These are phyloP conservation scores for Choiromyces venosus DNA, from an alignment of 495 filamentous ascomycete species.

Conservation along the genomic window DNA sequence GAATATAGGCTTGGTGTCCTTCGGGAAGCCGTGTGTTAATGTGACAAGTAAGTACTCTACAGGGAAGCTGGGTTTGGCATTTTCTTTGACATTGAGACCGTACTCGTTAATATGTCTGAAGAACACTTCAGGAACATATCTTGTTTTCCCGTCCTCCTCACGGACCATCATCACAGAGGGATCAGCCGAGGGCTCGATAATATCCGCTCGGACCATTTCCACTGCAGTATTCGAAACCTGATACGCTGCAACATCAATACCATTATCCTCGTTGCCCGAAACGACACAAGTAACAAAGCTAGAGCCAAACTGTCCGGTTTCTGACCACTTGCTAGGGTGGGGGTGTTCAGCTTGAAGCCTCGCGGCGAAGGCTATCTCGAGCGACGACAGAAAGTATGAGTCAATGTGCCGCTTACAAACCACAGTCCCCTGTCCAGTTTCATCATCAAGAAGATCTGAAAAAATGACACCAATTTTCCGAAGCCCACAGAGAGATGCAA, in stretches of 20 bases:
- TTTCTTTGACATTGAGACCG: constrained; percentile 90
- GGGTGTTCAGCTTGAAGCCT: constrained; percentile 81
- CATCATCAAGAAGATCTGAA: constrained; percentile 84
- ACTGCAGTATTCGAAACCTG: constrained; percentile 92
- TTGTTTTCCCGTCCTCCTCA: constrained; percentile 74
- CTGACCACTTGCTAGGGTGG: constrained; percentile 93
- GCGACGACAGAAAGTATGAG: constrained; percentile 86
- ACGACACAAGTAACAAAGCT: constrained; percentile 96
- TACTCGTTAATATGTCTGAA: constrained; percentile 95
- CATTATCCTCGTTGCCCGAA: constrained; percentile 81
- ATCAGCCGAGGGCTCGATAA: constrained; percentile 90
- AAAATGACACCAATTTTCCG: constrained; percentile 91
- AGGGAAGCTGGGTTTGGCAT: constrained; percentile 91
- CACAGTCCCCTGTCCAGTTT: constrained; percentile 70
- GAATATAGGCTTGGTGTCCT: constrained; percentile 67
- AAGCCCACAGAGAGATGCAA: constrained; percentile 79
- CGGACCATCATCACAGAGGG: constrained; percentile 91
- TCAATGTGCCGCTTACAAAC: constrained; percentile 95
- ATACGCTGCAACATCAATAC: constrained; percentile 83
- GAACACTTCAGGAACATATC: constrained; percentile 97
- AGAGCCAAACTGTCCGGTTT: constrained; percentile 87
- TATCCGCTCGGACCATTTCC: constrained; percentile 94
- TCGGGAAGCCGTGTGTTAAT: constrained; percentile 93
- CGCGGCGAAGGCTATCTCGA: constrained; percentile 85
- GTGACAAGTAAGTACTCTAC: constrained; percentile 95